These are phyloP conservation scores for Naematelia encephala DNA, from an alignment of 768 basidiomycete species.

Conservation along the genomic window DNA sequence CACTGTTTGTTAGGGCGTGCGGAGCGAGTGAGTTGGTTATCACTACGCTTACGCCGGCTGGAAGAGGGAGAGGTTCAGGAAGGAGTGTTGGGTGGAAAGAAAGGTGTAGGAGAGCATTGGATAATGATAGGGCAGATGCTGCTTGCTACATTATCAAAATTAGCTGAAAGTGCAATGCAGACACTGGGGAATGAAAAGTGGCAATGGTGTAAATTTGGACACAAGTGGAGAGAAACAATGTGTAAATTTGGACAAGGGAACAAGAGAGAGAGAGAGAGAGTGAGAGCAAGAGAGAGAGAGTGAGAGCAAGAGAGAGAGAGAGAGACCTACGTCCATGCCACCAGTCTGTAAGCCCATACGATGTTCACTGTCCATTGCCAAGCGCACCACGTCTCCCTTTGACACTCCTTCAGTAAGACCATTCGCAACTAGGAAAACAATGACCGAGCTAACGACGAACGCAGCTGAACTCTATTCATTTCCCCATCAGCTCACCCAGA, in stretches of 20 bases:
- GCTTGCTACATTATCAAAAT: conserved; percentile 55
- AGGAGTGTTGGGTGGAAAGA: conserved; percentile 72
- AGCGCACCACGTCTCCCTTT: conserved; percentile 70
- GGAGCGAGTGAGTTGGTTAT: conserved; percentile 80
- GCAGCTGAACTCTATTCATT: conserved; percentile 61
- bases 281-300: neutral
- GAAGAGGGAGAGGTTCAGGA: conserved; percentile 66
- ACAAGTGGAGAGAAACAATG: too few species aligned
- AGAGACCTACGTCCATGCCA: conserved; percentile 60
- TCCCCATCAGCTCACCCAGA: neutral
- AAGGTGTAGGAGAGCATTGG: conserved; percentile 71
- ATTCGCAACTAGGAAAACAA: conserved; percentile 75
- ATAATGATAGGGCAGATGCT: conserved; percentile 72
- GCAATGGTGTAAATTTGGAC: too few species aligned
- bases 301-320: too few species aligned
- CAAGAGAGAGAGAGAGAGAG: neutral
- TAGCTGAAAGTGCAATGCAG: too few species aligned
- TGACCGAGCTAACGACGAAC: conserved; percentile 81
- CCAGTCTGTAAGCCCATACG: conserved; percentile 62
- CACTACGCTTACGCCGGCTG: conserved; percentile 61
- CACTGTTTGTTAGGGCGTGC: conserved; percentile 72
- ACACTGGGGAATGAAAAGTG: too few species aligned
- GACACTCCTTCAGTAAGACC: conserved; percentile 59
- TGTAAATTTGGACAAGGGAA: too few species aligned
- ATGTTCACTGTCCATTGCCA: conserved; percentile 80